Evolutionary conservation across 2,329 filamentous ascomycete species (phyloP).

Genomic region (Chaetomiaceae sp.): DNA sequence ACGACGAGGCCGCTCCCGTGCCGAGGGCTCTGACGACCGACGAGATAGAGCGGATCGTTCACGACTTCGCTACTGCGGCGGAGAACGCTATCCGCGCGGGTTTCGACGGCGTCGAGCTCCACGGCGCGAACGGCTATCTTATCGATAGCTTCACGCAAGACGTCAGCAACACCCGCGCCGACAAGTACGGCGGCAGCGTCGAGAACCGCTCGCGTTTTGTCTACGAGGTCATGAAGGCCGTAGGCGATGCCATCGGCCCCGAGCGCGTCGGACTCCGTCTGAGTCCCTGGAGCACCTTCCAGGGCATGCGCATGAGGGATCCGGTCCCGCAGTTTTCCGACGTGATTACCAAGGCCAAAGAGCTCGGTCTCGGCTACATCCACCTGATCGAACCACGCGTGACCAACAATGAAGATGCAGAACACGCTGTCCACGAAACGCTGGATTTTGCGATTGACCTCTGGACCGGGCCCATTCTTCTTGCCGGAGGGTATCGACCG

Average conservation of each 20-base stretch:
- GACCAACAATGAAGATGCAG: too few relatives aligned
- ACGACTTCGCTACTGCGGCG: conserved; percentile 48
- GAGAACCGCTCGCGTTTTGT: conserved; percentile 45
- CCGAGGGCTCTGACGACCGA: too few relatives aligned
- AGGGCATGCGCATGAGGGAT: conserved; percentile 18
- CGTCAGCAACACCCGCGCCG: conserved; percentile 46
- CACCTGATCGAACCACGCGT: too few relatives aligned
- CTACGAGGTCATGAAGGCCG: conserved; percentile 47
- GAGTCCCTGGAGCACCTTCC: conserved; percentile 47
- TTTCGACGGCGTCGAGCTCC: conserved; percentile 41
- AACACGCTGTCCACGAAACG: too few relatives aligned
- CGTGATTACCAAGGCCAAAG: background rate
- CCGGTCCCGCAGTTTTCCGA: conserved; percentile 12
- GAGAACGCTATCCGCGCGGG: conserved; percentile 41
- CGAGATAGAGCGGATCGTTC: conserved; percentile 33
- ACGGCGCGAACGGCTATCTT: conserved; percentile 52
- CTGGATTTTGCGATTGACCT: too few relatives aligned
- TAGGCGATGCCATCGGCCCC: conserved; percentile 34
- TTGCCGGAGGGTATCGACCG: too few relatives aligned
- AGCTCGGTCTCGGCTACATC: too few relatives aligned
- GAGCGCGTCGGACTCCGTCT: conserved; percentile 44
- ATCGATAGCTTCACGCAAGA: conserved; percentile 50
- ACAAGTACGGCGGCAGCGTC: conserved; percentile 49
- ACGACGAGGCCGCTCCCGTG: too few relatives aligned
- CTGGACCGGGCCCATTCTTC: too few relatives aligned